phyloP scores from a whole-genome alignment of 192 early-diverging fungal genomes.

The Mortierella hygrophila region DNA sequence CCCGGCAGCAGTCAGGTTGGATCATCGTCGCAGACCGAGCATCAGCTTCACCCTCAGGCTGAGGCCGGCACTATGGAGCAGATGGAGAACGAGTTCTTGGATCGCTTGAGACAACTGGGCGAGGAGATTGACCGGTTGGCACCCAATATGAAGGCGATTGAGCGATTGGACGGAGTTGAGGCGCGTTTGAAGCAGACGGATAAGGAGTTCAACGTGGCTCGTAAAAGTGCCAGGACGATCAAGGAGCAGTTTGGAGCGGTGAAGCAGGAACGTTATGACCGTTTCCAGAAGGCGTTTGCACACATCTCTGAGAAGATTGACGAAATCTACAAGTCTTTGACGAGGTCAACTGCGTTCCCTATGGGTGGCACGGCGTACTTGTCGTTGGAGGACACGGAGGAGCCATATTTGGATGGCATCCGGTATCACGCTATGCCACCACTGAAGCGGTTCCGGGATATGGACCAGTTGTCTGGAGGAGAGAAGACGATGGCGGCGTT shows the following conservation, averaged over 20 bases:
- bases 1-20: slow-evolving; percentile 12
- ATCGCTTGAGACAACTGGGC: slow-evolving; percentile 67
- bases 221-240: slow-evolving; percentile 83
- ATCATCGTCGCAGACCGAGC: slow-evolving; percentile 14
- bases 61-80: slow-evolving; percentile 59
- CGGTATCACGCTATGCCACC: slow-evolving; percentile 99
- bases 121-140: slow-evolving; percentile 87
- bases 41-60: slow-evolving; percentile 12
- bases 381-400: slow-evolving; percentile 92
- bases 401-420: slow-evolving; percentile 94
- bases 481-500: slow-evolving; percentile 99
- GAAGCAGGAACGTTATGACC: slow-evolving; percentile 82
- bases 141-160: slow-evolving; percentile 92
- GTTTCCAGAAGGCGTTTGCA: slow-evolving; percentile 86
- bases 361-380: slow-evolving; percentile 96
- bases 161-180: slow-evolving; percentile 88
- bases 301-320: slow-evolving; percentile 95
- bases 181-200: slow-evolving; percentile 83
- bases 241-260: slow-evolving; percentile 86
- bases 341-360: slow-evolving; percentile 86
- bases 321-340: slow-evolving; percentile 96
- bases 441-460: slow-evolving; percentile 99
- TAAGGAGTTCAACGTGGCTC: slow-evolving; percentile 84
- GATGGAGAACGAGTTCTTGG: slow-evolving; percentile 76
- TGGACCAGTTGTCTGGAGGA: slow-evolving; percentile 98